Base-by-base conservation (phyloP, 2,329 filamentous ascomycete genomes). In the Fusarium chlamydosporum region DNA sequence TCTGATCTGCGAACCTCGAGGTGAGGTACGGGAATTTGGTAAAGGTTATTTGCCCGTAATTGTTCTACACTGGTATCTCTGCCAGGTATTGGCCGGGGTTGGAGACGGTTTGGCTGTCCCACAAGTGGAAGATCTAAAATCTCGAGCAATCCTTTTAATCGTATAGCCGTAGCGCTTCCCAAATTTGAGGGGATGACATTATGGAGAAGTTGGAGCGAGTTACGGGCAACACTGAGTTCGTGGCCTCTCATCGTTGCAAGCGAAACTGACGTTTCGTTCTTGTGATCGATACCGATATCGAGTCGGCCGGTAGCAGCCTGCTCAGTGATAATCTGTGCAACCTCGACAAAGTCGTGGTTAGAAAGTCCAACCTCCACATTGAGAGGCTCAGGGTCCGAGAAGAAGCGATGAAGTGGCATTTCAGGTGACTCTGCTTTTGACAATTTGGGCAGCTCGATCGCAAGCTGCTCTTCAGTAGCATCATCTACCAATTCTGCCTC, bases 1-100 rank as follows among this genome's bases (percentile, higher is more conserved):
- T 93, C 91, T 20, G 89, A 87, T 54, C 92, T 85, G 48, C 90
- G 89, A 12, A 96, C 82, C 68, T 92, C 89, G 37, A 96, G 81
- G 72, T 92, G 90, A 2, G 92, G 92, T 1, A 89, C 82, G 2
- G 87, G 85, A 3, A 96, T 86, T 40, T 84, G 82, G 67, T 91
- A 91, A 4, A 90, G 79, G 65, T 83, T 86, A 53, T 79, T 85
- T 0, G 83, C 80, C 56, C 83, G 84, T 43, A 82, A 75, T 45
- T 83, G 81, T 51, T 88, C 86, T 1, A 79, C 73, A 16, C 76
- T 79, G 6, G 75, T 62, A 47, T 82, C 81, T 56, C 80, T 74
- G 7, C 82, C 82, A 2, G 81, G 79, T 2, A 82, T 69, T 4
- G 81, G 81, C 20, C 85, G 82, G 15, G 84, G 82, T 45, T 86